phyloP scores from a whole-genome alignment of 768 basidiomycete species.

The Rhizopogon vesiculosus region DNA sequence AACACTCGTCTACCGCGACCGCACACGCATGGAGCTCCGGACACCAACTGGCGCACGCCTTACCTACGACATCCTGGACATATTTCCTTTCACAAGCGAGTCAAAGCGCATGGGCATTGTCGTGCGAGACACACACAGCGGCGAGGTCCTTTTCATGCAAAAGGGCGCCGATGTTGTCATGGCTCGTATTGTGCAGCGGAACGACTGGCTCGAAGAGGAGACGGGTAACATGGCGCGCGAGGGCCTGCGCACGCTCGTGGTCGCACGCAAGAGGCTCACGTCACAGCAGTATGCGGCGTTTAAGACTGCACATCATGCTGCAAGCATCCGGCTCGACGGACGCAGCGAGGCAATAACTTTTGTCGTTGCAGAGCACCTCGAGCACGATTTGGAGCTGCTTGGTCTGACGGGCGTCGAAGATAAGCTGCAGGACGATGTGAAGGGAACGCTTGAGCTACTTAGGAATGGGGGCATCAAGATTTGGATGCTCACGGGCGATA shows the following conservation, averaged over 20 bases:
- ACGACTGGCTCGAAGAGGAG: slow-evolving; percentile 99
- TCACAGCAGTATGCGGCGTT: slow-evolving; percentile 70
- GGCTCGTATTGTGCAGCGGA: slow-evolving; percentile 89
- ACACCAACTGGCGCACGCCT: slow-evolving; percentile 61
- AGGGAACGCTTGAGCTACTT: slow-evolving; percentile 85
- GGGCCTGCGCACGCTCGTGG: slow-evolving; percentile 89
- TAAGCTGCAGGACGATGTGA: slow-evolving; percentile 96
- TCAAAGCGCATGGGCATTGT: slow-evolving; percentile 99
- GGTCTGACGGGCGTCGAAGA: slow-evolving; percentile 99
- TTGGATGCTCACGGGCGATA: slow-evolving; percentile 99
- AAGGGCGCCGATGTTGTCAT: slow-evolving; percentile 99
- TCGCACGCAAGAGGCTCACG: slow-evolving; percentile 76
- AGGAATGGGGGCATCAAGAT: slow-evolving; percentile 97
- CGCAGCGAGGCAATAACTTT: slow-evolving; percentile 76
- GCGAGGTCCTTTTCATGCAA: slow-evolving; percentile 86
- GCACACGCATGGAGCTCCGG: slow-evolving; percentile 82
- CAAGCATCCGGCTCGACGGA: slow-evolving; percentile 74
- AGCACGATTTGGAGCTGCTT: slow-evolving; percentile 86
- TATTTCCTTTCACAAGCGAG: slow-evolving; percentile 98
- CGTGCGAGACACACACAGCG: slow-evolving; percentile 70
- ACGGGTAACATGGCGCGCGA: slow-evolving; percentile 98
- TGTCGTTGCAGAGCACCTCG: slow-evolving; percentile 74
- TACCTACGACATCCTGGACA: slow-evolving; percentile 81
- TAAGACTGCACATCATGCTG: slow-evolving; percentile 64
- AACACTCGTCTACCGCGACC: slow-evolving; percentile 83